Evolutionary conservation across 495 filamentous ascomycete genomes (phyloP), one percentile per base, ranked within the genome.

Genomic region (Penicillium longicatenatum): DNA sequence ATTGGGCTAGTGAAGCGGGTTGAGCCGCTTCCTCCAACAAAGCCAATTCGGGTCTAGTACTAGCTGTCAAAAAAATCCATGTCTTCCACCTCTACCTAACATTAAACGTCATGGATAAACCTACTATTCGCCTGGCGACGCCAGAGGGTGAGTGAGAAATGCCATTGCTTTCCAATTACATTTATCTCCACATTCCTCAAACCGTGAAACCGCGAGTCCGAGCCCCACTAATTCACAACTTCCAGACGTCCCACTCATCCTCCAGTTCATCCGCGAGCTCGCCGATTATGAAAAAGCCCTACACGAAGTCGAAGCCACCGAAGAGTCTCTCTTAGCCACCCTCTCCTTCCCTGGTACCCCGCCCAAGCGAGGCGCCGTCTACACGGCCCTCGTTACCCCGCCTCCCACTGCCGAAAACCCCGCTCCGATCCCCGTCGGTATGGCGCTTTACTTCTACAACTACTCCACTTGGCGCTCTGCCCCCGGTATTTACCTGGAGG

Each of bases 401-500:
- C 70, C 73, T 3, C 61, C 66, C 11, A 67, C 69, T 0, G 1
- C 67, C 20, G 64, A 66, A 1, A 64, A 51, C 33, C 67, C 74
- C 16, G 39, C 62, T 16, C 70, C 71, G 3, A 59, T 57, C 33
- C 77, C 78, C 44, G 83, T 83, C 5, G 84, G 82, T 51, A 82
- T 86, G 77, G 86, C 83, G 0, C 74, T 89, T 10, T 89, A 83
- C 76, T 91, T 87, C 79, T 79, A 82, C 68, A 90, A 85, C 67
- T 91, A 89, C 68, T 84, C 84, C 55, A 97, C 94, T 6, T 98
- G 94, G 94, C 84, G 87, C 37, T 84, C 87, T 4, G 82, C 82
- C 10, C 88, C 94, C 2, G 94, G 94, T 1, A 92, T 98, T 62
- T 97, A 94, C 66, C 87, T 98, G 12, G 94, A 98, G 69, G 94